Conservation (phyloP, 345 rosid genomes). For the Citrus glauca region DNA sequence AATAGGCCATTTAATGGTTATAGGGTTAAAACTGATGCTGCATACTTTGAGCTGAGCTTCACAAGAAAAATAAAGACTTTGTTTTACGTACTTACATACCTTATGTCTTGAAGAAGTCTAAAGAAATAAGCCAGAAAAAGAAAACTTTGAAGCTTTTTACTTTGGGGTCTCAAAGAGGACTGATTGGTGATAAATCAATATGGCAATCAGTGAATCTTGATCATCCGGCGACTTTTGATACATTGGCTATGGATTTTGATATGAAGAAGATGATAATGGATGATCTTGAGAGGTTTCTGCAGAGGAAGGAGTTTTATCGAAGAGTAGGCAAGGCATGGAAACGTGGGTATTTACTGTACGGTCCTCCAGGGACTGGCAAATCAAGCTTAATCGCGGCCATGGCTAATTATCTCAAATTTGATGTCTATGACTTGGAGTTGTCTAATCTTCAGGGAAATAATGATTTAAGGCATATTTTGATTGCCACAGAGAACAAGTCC, state of each 20-base stretch:
- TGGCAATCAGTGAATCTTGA: slow-evolving; percentile 34
- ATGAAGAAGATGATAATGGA: slow-evolving; percentile 26
- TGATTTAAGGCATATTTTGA: slow-evolving; percentile 20
- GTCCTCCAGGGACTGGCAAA: slow-evolving; percentile 32
- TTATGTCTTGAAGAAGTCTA: slow-evolving; percentile 16
- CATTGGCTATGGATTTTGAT: slow-evolving; percentile 28
- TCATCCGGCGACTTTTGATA: slow-evolving; percentile 32
- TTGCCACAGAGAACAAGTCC: background rate
- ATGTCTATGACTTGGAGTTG: slow-evolving; percentile 32
- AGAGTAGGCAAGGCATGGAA: slow-evolving; percentile 34
- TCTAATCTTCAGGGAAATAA: slow-evolving; percentile 9
- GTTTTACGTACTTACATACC: slow-evolving; percentile 20
- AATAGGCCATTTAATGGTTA: background rate
- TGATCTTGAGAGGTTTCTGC: slow-evolving; percentile 33
- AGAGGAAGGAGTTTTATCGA: slow-evolving; percentile 25
- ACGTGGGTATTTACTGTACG: slow-evolving; percentile 10
- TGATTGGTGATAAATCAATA: background rate
- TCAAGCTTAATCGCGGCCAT: slow-evolving; percentile 38
- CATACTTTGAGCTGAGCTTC: slow-evolving; percentile 23
- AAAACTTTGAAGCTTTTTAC: slow-evolving; percentile 29
- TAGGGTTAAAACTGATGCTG: background rate
- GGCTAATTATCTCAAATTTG: slow-evolving; percentile 5
- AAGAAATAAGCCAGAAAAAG: slow-evolving; percentile 15
- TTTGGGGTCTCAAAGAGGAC: slow-evolving; percentile 15
- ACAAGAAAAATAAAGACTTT: slow-evolving; percentile 28